These are phyloP conservation scores for Amylocystis lapponica DNA, from an alignment of 768 basidiomycete genomes.

Conservation along the genomic window DNA sequence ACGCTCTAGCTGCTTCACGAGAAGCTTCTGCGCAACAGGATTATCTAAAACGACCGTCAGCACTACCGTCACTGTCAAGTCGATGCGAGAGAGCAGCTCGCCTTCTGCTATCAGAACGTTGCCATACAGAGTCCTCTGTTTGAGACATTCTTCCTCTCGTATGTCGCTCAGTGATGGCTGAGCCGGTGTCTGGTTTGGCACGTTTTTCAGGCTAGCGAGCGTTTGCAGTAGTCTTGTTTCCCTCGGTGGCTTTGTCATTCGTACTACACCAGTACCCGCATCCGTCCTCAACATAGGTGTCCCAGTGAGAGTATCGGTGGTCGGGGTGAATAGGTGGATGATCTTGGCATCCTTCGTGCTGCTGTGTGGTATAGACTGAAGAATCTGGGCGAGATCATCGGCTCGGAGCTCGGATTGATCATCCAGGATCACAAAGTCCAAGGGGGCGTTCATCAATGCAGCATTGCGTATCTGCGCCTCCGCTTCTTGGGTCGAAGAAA, in stretches of 20 bases:
- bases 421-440: slow-evolving; percentile 67
- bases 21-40: slow-evolving; percentile 59
- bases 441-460: slow-evolving; percentile 25
- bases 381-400: slow-evolving; percentile 47
- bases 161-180: slow-evolving; percentile 32
- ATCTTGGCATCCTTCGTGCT: slow-evolving; percentile 52
- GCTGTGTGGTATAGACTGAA: slow-evolving; percentile 34
- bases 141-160: slow-evolving; percentile 40
- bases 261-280: slow-evolving; percentile 46
- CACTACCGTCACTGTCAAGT: neutral
- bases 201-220: slow-evolving; percentile 53
- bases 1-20: slow-evolving; percentile 62
- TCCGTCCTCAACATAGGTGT: slow-evolving; percentile 45
- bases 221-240: slow-evolving; percentile 53
- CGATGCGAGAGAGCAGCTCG: slow-evolving; percentile 18
- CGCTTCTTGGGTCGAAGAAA: slow-evolving; percentile 41
- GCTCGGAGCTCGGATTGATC: slow-evolving; percentile 56
- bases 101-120: slow-evolving; percentile 73
- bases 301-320: slow-evolving; percentile 47
- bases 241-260: slow-evolving; percentile 70
- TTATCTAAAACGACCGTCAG: slow-evolving; percentile 48
- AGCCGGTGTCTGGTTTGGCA: slow-evolving; percentile 37
- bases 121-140: slow-evolving; percentile 53
- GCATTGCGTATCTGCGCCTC: slow-evolving; percentile 35
- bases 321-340: slow-evolving; percentile 69